Base-by-base conservation (phyloP, 192 early-diverging fungal species). In the Umbelopsis vinacea region DNA sequence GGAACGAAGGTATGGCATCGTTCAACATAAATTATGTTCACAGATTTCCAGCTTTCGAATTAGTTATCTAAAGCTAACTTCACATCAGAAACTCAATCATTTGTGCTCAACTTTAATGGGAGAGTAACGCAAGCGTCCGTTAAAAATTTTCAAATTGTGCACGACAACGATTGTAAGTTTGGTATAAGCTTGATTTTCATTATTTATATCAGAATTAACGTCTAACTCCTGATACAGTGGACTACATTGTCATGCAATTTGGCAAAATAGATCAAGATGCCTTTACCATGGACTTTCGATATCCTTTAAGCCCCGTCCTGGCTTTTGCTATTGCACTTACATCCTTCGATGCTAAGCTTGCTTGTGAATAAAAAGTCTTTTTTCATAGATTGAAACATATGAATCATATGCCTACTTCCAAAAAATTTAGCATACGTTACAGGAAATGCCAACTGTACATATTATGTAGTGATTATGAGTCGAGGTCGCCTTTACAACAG, bases 141-240 rank as follows among this genome's bases (percentile, higher is more conserved):
- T 12, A 99, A 99, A 75, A 99, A 98, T 77, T 97, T 99, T 75
- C 96, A 98, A 81, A 92, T 99, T 38, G 92, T 99, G 17, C 93
- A 95, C 73, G 92, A 94, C 38, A 86, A 96, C 47, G 94, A 97
- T 76, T 80, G 92, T 91, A 85, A 82, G 87, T 69, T 22, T 24
- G 40, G 40, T 4, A 43, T 43, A 43, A 43, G 11, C 14, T 67
- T 3, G 37, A 0, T 6, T 8, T 23, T n/a, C n/a, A 68, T 40
- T 7, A 57, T 29, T 29, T 29, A 29, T 2, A 29, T 29, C 68
- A 29, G 46, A 21, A 4, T 22, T 70, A 70, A 47, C 47, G 15
- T 67, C 48, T 52, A 50, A 33, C 6, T 26, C 43, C 26, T 47
- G 24, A 29, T 19, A 38, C 76, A 94, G 92, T 96, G 79, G 94